These are phyloP conservation scores for Drechslerella dactyloides DNA, from an alignment of 2,329 filamentous ascomycete genomes.

Conservation along the genomic window DNA sequence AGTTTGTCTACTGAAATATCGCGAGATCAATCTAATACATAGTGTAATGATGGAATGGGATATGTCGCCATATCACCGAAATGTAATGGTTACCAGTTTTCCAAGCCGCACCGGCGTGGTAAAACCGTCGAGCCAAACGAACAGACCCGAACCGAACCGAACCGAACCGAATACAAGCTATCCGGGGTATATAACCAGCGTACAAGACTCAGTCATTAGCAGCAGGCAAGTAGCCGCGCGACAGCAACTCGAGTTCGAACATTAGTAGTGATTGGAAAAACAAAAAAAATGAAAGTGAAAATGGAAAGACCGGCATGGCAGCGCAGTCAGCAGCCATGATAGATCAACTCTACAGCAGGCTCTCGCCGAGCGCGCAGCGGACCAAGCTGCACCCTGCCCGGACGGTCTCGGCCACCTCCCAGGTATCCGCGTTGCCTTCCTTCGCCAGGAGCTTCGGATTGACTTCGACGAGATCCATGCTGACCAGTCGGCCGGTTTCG, in stretches of 20 bases:
- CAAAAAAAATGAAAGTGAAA: conserved; percentile 3
- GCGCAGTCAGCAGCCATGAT: not conserved
- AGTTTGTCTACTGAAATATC: not conserved
- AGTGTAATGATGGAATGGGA: not conserved
- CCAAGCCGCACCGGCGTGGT: not conserved
- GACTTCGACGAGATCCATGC: conserved; percentile 71
- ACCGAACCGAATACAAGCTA: too few species aligned
- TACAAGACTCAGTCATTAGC: too few species aligned
- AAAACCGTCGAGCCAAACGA: not conserved
- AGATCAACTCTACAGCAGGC: conserved; percentile 75
- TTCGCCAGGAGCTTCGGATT: conserved; percentile 58
- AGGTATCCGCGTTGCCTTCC: conserved; percentile 66
- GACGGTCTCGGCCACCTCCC: conserved; percentile 71
- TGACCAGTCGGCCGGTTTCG: conserved; percentile 76
- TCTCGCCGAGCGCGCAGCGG: conserved; percentile 89
- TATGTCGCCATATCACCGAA: not conserved
- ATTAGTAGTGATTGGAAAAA: too few species aligned
- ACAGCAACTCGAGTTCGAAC: too few species aligned
- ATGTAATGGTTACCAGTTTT: not conserved
- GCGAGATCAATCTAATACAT: not conserved
- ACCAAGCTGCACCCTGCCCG: conserved; percentile 89
- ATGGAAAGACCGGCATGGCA: not conserved
- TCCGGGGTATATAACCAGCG: not conserved
- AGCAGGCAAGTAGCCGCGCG: too few species aligned
- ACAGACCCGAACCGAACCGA: too few species aligned